Base-by-base conservation (phyloP, 352 stramenopile genomes). In the Phytophthora sp. region DNA sequence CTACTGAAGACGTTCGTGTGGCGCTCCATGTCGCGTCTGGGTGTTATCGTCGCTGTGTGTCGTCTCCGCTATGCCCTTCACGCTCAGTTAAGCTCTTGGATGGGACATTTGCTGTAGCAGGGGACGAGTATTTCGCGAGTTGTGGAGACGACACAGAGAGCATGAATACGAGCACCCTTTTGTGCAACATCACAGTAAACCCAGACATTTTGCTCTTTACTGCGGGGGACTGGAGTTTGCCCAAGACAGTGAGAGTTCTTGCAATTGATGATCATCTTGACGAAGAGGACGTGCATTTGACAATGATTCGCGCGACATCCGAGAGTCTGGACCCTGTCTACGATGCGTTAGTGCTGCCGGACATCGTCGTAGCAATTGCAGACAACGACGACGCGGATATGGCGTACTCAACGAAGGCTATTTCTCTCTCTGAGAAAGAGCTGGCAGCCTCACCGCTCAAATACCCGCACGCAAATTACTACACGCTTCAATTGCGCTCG, bases 171-270 rank as follows among this genome's bases (percentile, higher is more conserved):
- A 66, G 18, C 26, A 39, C 31, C 0, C 39, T 78, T 36, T 51
- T 94, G 20, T 94, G 86, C 38, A 94, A 94, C 56, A 72, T 90
- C 29, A 91, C 83, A 0, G 57, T 94, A 0, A 73, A 68, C 1
- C 86, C 86, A 0, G 47, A 76, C 8, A 47, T 74, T 7, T 53
- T 92, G 1, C 47, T 80, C 5, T 94, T 92, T 46, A 84, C 76
- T 2, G 18, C 63, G 1, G 46, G 31, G 0, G 84, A 89, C 39
- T 94, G 86, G 85, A 84, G 66, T 15, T 70, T 80, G 3, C 80
- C 86, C 0, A 84, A 91, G 58, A 86, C 80, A 0, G 81, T 94
- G 12, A 72, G 82, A 8, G 82, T 94, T n/a, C 44, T 89, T 6
- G 82, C 86, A 4, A 73, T 91, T 5, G 82, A 94, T 29, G 86